Conservation (phyloP, 345 rosid species). For the Erucastrum elatum region DNA sequence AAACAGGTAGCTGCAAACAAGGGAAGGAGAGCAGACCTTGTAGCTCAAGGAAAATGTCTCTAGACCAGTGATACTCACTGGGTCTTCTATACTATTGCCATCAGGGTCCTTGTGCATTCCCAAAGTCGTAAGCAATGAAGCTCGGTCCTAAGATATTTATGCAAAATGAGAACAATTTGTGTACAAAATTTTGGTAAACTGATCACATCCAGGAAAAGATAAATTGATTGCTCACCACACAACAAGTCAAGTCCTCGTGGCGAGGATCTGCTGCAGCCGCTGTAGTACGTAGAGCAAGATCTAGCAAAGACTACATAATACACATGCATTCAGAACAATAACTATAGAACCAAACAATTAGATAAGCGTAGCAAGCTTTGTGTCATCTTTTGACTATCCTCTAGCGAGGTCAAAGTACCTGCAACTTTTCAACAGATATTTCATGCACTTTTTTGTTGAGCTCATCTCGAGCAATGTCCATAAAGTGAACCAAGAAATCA, state of each 20-base stretch:
- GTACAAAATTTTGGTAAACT: not conserved
- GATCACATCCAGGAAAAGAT: conserved; percentile 17
- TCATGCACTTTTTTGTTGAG: conserved; percentile 76
- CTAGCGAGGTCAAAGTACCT: conserved; percentile 48
- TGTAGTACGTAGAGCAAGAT: conserved; percentile 91
- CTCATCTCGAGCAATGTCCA: conserved; percentile 97
- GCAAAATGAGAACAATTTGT: conserved; percentile 17
- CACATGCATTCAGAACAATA: conserved; percentile 17
- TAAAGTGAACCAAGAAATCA: conserved; percentile 95
- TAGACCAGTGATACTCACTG: conserved; percentile 81
- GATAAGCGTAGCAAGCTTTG: conserved; percentile 20
- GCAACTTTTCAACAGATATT: conserved; percentile 86
- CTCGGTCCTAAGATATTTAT: conserved; percentile 66
- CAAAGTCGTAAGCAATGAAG: conserved; percentile 77
- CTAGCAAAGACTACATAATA: conserved; percentile 73
- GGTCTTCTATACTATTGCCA: conserved; percentile 60
- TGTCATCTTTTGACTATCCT: not conserved
- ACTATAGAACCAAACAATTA: conserved; percentile 1
- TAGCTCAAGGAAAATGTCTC: conserved; percentile 96
- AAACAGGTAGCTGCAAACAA: not conserved
- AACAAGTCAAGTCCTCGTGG: conserved; percentile 92
- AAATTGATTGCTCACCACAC: conserved; percentile 62
- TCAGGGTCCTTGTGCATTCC: conserved; percentile 64
- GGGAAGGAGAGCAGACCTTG: conserved; percentile 55
- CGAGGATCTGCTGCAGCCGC: conserved; percentile 98